Base-by-base conservation (phyloP, 371 early-diverging fungal species). In the Mortierella sp. region DNA sequence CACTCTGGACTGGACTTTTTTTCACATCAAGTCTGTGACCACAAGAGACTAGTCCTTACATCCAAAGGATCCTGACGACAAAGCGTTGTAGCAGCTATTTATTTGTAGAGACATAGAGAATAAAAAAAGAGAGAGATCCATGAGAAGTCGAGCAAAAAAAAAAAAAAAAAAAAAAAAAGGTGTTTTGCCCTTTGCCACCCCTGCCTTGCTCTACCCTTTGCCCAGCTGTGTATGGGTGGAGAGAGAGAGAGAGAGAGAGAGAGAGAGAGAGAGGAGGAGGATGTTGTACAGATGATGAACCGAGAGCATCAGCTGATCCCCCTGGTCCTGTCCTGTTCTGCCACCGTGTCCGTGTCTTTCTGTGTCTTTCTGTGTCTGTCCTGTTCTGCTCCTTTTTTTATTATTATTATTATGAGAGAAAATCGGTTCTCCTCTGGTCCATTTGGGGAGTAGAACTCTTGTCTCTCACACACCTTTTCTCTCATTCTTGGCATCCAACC, bases 401-500 rank as follows among this genome's bases (percentile, higher is more conserved):
- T n/a, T n/a, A n/a, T n/a, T n/a, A n/a, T n/a, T n/a, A 51, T 50
- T 7, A 43, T 16, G 29, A 6, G 15, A 28, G 30, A 47, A 11
- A 18, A 58, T 48, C 47, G n/a, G 67, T 62, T 43, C 60, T 44
- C 15, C 19, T 45, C 64, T 19, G 48, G 44, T 43, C 21, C 11
- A 60, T 15, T 6, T 47, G 52, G 7, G 18, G 14, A 45, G 62
- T n/a, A 44, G 52, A 37, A 51, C 26, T 30, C 48, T 56, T 18
- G 5, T 12, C 23, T 66, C 83, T 77, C 85, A 92, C 95, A 59
- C 97, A 97, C n/a, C n/a, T 70, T 95, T 89, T 69, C 94, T 83
- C 79, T 96, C 96, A 84, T 94, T 91, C 72, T 96, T 96, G 84
- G 95, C 89, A 74, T 97, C 97, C 57, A 89, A 81, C 87, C 91